Base-by-base conservation (phyloP, 495 filamentous ascomycete species). In the Trichoderma orchidacearum region DNA sequence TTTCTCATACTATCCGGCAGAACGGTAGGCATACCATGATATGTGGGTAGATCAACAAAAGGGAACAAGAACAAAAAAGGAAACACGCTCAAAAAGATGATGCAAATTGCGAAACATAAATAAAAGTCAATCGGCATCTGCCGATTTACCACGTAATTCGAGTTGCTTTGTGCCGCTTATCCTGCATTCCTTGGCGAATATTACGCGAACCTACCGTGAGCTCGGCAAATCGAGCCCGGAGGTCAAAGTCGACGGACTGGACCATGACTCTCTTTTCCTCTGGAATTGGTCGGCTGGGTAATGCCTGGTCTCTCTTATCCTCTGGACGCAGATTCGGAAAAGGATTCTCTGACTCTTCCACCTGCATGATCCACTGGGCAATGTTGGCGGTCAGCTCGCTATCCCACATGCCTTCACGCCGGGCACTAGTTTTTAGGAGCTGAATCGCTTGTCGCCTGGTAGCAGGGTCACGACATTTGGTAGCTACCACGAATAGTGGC, bases 371-470 rank as follows among this genome's bases (percentile, higher is more conserved):
- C 68, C 76, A 76, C 57, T 75, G 72, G 9, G 72, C 77, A 57
- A 82, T 75, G 1, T 69, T 68, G 6, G 79, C 79, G 21, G 74
- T 72, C 32, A 81, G 64, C 57, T 76, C 66, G 60, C 80, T 83
- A 63, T 85, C 80, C 77, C 77, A 85, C 60, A 85, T 75, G 17
- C 79, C 82, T 67, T 86, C 84, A 60, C 81, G 72, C 30, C 82
- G 68, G 3, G 76, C 74, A 45, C 74, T 72, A 23, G 71, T 72
- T 34, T 70, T 66, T 29, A 86, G 67, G 9, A 85, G 62, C 53
- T 70, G 65, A 41, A 85, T 79, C 5, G 83, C 83, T 56, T 75
- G 72, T 3, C 77, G 68, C 12, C 83, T 70, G 50, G 80, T 73
- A 0, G 63, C 45, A 1, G 76, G 70, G 57, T 85, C 75, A 13